These are phyloP conservation scores for Thermochaetoides thermophila DNA, from an alignment of 495 filamentous ascomycete genomes.

Conservation along the genomic window DNA sequence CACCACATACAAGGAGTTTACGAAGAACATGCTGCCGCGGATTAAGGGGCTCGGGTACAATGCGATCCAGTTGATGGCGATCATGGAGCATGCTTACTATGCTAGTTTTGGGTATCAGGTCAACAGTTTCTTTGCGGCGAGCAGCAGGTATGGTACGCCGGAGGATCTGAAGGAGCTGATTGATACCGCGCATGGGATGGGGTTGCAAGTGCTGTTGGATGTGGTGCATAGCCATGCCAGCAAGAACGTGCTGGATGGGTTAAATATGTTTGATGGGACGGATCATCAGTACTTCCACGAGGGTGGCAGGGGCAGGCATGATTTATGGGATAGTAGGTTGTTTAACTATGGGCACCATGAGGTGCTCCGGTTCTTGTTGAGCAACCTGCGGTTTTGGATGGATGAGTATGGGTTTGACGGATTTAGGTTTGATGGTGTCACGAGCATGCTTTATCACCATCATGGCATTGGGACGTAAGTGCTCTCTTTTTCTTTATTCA, in stretches of 20 bases:
- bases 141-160: conserved; percentile 84
- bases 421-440: conserved; percentile 95
- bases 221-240: conserved; percentile 96
- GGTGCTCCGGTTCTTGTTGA: conserved; percentile 83
- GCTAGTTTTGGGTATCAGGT: conserved; percentile 98
- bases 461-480: conserved; percentile 97
- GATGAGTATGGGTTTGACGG: conserved; percentile 95
- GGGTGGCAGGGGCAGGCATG: conserved; percentile 68
- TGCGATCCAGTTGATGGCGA: conserved; percentile 94
- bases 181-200: conserved; percentile 85
- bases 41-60: conserved; percentile 91
- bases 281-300: conserved; percentile 94
- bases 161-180: conserved; percentile 95
- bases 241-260: conserved; percentile 86
- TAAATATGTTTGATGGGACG: conserved; percentile 89
- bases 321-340: conserved; percentile 86
- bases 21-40: conserved; percentile 73
- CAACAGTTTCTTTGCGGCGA: conserved; percentile 96
- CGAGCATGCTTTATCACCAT: conserved; percentile 91
- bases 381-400: conserved; percentile 98
- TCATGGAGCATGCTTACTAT: conserved; percentile 99
- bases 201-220: conserved; percentile 82
- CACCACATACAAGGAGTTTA: conserved; percentile 94
- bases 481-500: background rate
- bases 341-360: conserved; percentile 97